phyloP scores from a whole-genome alignment of 352 stramenopile species.

The Globisporangium abappressorium region DNA sequence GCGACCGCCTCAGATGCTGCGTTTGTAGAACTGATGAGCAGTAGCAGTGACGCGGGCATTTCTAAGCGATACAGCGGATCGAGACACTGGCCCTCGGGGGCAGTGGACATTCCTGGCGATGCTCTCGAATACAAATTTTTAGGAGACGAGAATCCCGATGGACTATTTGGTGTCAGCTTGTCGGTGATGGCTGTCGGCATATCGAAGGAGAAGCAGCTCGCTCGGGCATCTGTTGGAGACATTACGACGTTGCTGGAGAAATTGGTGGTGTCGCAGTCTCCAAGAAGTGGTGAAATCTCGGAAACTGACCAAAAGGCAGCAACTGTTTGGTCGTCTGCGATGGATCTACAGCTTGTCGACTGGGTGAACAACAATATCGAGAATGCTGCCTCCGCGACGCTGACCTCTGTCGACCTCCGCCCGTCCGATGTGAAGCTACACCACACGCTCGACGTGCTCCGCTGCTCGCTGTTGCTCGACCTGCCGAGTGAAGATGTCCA shows the following conservation, averaged over 20 bases:
- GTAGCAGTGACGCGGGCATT: neutral
- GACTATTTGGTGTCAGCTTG: constrained; percentile 54
- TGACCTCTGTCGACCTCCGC: constrained; percentile 57
- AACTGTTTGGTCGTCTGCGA: constrained; percentile 48
- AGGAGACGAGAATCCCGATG: constrained; percentile 53
- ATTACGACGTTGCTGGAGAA: constrained; percentile 37
- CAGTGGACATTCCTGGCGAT: constrained; percentile 58
- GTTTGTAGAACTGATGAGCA: constrained; percentile 20
- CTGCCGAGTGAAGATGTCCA: constrained; percentile 57
- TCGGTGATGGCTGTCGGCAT: constrained; percentile 60
- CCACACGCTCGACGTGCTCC: constrained; percentile 61
- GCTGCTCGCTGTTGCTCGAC: constrained; percentile 66
- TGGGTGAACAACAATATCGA: constrained; percentile 86
- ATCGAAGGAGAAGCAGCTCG: constrained; percentile 60
- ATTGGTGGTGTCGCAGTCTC: constrained; percentile 19
- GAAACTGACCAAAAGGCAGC: no score
- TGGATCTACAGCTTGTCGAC: constrained; percentile 85
- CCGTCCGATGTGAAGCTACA: constrained; percentile 72
- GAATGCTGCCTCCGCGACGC: constrained; percentile 23
- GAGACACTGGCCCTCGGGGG: constrained; percentile 42
- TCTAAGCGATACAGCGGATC: constrained; percentile 38
- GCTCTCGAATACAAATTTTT: constrained; percentile 59
- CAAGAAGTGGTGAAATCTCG: neutral
- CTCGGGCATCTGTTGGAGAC: constrained; percentile 33
- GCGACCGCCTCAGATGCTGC: constrained; percentile 25